Base-by-base conservation (phyloP, 225 moss, liverwort and hornwort species). In the Sphagnum tenellum region DNA sequence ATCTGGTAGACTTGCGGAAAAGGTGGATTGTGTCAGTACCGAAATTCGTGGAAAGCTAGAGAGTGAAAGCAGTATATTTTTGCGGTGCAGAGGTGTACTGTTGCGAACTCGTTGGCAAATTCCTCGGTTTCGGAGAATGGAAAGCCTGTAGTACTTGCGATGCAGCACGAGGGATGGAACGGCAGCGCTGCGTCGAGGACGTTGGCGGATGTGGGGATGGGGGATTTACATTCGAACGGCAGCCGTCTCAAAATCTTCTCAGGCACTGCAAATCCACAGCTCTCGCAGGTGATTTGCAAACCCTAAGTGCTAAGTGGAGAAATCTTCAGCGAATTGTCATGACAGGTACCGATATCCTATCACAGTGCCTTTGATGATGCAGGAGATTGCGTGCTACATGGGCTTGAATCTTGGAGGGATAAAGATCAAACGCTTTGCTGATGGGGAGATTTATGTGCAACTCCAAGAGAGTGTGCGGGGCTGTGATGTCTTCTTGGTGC, bases 231-330 rank as follows among this genome's bases (percentile, higher is more conserved):
- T 55, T 72, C 81, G 13, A 78, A 84, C 64, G 29, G 29, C 29
- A 64, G 57, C 2, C 89, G 92, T 7, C 82, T 92, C 3, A 89
- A 89, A 54, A 92, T 92, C 63, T 92, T 92, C 72, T 92, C 92
- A 5, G 92, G 92, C 70, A 92, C 89, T 48, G 92, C 89, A 7
- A 92, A 92, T 62, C 59, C 73, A 64, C 69, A 70, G 67, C 89
- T 92, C 59, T 82, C 92, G 1, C 88, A 91, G 83, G 90, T 59
- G 58, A 59, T 9, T 12, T 7, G 12, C 5, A 12, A 8, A 4
- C 48, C 29, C 3, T 12, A 11, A 29, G 29, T 29, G 29, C 29
- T 29, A 29, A 29, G 29, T 29, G 29, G 29, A 29, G 29, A 29
- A 29, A 29, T 29, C 29, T 29, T 29, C 29, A 29, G 29, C 29